Base-by-base conservation (phyloP, 805 yeast species). In the Lachancea sp. region DNA sequence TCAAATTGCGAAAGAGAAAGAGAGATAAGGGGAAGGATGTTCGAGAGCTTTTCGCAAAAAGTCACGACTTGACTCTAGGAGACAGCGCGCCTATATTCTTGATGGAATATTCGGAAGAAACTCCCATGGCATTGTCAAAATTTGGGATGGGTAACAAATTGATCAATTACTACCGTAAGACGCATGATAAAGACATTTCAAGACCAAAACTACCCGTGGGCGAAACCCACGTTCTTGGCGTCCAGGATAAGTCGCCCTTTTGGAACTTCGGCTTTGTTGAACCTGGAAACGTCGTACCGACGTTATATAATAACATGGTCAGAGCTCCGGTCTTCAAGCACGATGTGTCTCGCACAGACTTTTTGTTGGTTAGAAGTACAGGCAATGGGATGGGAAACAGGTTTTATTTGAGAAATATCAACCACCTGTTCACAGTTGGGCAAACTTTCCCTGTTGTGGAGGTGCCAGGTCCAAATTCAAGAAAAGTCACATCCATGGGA, bases 231-330 rank as follows among this genome's bases (percentile, higher is more conserved):
- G 96, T 93, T 2, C 70, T 93, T 31, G 97, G 96, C n/a, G 86
- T 87, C 1, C 96, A 90, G 60, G 99, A 93, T 66, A 76, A 95
- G 56, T 86, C 96, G 7, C 97, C 99, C 11, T 93, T 93, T 62
- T 93, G 99, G 98, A 93, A 90, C 63, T 93, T 89, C 69, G 99
- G 99, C 1, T 86, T 85, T 67, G 98, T 93, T 7, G 96, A 88
- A 38, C 86, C 89, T 2, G 99, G 99, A 2, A 87, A 84, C 55
- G 79, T 88, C 45, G 96, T 90, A 2, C 98, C 98, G 1, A 86
- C 99, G 0, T 68, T 91, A 38, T 93, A 93, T 68, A 93, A 91
- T 62, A 85, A 88, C 56, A 82, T 93, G 84, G 64, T 84, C 3
- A 70, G 99, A 49, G 97, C 99, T 0, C 99, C 99, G 0, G 76